Evolutionary conservation across 805 yeast genomes (phyloP), one percentile per base, ranked within the genome.

Genomic region (Kodamaea nitidulidarum): DNA sequence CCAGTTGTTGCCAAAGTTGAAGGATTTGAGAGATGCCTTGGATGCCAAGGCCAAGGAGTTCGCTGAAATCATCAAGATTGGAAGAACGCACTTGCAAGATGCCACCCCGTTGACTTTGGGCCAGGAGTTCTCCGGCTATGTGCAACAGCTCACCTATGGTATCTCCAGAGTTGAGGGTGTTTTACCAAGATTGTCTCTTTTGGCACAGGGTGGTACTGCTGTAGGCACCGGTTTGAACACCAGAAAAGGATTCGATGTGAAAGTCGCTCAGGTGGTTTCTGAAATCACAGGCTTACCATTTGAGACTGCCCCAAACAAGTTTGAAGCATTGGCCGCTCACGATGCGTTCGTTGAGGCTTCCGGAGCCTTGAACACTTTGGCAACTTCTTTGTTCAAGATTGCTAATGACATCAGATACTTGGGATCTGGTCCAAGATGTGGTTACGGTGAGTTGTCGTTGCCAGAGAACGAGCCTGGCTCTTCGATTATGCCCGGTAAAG

Each of bases 131-230:
- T 54, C 61, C n/a, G 69, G 69, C 3, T 63, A 63, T 47, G 65
- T 56, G 14, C 67, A 63, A 41, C 69, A 63, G 45, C 46, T 63
- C 44, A 52, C 64, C 25, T 58, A 52, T 46, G 66, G 67, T 17
- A 60, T 63, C 39, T 59, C 53, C 34, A 47, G 69, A 39, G 50
- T 63, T 24, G 60, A 63, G 43, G 54, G 50, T 30, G 49, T 49
- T n/a, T 51, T 63, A 33, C 67, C 69, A 11, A 51, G 59, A 51
- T 55, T 63, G 47, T 50, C 60, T 7, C 45, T 45, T 28, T 59
- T 63, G 52, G 69, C 69, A 15, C 69, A 63, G 44, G 69, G 69
- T 42, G 69, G 69, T 32, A 63, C 69, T 37, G 69, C 69, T 32
- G 69, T 63, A n/a, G 69, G 69, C 8, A 63, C 69, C 36, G 69